phyloP scores from a whole-genome alignment of 2,329 filamentous ascomycete genomes.

The Curvularia lunata region DNA sequence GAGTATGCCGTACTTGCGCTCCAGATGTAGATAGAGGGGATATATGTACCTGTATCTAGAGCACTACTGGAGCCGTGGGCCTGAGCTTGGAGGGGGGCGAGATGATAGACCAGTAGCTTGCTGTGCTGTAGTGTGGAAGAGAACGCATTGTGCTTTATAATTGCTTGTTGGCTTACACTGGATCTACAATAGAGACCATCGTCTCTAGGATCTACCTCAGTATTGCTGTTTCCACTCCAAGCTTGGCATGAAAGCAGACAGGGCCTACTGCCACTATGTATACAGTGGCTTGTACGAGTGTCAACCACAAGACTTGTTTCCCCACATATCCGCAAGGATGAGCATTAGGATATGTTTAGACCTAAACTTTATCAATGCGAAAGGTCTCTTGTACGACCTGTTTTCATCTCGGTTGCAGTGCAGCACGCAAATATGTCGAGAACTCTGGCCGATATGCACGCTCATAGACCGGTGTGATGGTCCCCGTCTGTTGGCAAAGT shows the following conservation, averaged over 20 bases:
- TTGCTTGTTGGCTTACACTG: neutral
- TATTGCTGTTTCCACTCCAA: neutral
- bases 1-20: neutral
- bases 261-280: neutral
- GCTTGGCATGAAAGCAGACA: neutral
- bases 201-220: neutral
- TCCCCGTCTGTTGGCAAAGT: neutral
- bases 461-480: neutral
- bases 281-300: neutral
- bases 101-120: neutral
- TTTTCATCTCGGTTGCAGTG: neutral
- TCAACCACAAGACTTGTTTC: neutral
- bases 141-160: neutral
- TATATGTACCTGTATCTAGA: neutral
- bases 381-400: neutral
- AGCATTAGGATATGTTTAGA: neutral
- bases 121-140: no score
- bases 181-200: neutral
- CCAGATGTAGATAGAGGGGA: neutral
- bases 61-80: neutral
- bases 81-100: neutral
- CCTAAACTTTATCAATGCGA: neutral
- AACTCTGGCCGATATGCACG: neutral
- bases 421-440: no score
- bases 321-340: neutral